Evolutionary conservation across 306 rosid species (phyloP), one percentile per base, ranked within the genome.

Genomic region (Geum urbanum): DNA sequence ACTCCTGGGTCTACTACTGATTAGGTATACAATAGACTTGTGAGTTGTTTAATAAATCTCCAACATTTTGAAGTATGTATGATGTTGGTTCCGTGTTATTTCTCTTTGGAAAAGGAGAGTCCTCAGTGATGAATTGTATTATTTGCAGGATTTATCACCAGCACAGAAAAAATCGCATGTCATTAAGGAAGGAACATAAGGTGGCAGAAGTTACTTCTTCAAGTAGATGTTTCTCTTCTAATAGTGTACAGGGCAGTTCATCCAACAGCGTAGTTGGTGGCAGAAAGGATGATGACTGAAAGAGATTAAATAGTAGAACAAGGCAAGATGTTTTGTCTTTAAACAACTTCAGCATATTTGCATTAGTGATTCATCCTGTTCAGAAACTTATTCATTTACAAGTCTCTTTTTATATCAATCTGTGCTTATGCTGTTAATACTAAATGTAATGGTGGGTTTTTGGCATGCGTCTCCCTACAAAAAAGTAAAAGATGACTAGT

Each of bases 1-100:
- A 92, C 89, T 63, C 91, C 96, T 16, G 95, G 96, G 9, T 89
- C 85, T 49, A 67, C 87, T 14, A 71, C 88, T 61, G 92, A 92
- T 69, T 92, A 86, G 96, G 97, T 89, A 52, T 54, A 86, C 35
- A 48, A 63, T 64, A 24, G 41, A 20, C 37, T 62, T 55, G 41
- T 45, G 27, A 61, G 27, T 54, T 65, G 45, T 62, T 53, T 70
- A 11, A 2, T 10, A 76, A 39, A 76, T 43, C 12, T 22, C 8
- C 19, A 35, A 53, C 48, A 61, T 60, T 63, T 40, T 40, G 5
- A 50, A 41, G n/a, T 4, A 6, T 45, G 39, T 54, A 62, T 63
- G 20, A 22, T 37, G 46, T 57, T 20, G 16, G 20, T n/a, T 56
- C 32, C 5, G 5, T 16, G 24, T 64, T 64, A 27, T 19, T 37